These are phyloP conservation scores for Nakataea oryzae DNA, from an alignment of 2,329 filamentous ascomycete species.

Conservation along the genomic window DNA sequence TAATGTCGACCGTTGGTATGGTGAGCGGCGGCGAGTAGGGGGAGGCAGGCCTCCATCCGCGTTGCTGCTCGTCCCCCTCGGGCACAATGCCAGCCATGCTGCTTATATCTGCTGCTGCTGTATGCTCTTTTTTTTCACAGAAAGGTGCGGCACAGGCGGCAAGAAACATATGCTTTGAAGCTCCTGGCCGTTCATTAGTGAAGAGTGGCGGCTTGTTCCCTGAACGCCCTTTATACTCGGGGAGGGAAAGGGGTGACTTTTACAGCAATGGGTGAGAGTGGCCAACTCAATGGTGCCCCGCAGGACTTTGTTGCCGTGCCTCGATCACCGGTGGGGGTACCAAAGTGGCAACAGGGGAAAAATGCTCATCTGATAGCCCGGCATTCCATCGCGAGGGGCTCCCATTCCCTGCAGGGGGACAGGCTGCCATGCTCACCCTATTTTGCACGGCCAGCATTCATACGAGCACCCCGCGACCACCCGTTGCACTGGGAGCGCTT, in stretches of 20 bases:
- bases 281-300: neutral
- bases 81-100: neutral
- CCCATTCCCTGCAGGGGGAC: neutral
- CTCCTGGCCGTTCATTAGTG: neutral
- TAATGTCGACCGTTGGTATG: constrained; percentile 22
- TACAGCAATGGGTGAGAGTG: neutral
- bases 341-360: no score
- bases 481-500: neutral
- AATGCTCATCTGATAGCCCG: neutral
- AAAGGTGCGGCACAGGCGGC: neutral
- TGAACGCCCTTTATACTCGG: neutral
- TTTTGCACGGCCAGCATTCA: neutral
- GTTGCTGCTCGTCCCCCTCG: neutral
- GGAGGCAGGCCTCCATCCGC: no score
- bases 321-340: neutral
- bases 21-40: neutral
- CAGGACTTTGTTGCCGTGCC: neutral
- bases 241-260: neutral
- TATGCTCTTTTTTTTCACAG: neutral
- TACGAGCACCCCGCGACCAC: no score
- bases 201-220: neutral
- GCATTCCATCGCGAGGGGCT: neutral
- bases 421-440: neutral
- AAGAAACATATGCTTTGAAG: neutral
- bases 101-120: neutral